Conservation (phyloP, 2,329 filamentous ascomycete species). For the Clarireedia sp. region DNA sequence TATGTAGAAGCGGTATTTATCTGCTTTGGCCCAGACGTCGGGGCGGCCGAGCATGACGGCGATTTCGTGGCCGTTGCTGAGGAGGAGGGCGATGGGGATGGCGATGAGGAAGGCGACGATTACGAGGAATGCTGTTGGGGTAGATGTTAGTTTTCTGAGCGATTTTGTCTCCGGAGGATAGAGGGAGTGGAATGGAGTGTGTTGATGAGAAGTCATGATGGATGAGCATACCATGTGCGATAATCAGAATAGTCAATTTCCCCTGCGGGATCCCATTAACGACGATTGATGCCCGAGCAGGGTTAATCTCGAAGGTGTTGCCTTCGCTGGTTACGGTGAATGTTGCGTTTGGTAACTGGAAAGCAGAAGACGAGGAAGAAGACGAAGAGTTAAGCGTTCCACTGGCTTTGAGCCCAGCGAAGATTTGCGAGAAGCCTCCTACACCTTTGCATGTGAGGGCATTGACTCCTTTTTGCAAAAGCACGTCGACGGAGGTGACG, state of each 20-base stretch:
- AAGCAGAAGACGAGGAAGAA: neutral
- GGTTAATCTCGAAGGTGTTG: slow-evolving; percentile 1
- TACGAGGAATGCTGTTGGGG: neutral
- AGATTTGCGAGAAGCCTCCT: neutral
- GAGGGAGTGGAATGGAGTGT: too few species aligned
- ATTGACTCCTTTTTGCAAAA: neutral
- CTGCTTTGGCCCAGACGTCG: neutral
- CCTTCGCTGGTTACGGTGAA: neutral
- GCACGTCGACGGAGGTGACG: neutral
- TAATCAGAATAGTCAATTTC: neutral
- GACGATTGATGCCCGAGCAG: neutral
- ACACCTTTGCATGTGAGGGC: neutral
- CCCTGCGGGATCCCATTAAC: neutral
- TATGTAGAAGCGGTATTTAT: neutral
- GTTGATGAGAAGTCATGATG: too few species aligned
- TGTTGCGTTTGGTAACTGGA: neutral
- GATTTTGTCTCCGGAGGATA: neutral
- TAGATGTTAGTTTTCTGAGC: neutral
- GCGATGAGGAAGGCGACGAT: slow-evolving; percentile 1
- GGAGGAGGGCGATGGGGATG: neutral
- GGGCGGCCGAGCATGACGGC: neutral
- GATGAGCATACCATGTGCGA: slow-evolving; percentile 3
- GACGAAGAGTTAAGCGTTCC: neutral
- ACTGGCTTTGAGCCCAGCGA: neutral
- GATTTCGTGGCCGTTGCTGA: slow-evolving; percentile 3